Conservation (phyloP, 768 basidiomycete genomes). For the Mycena alexandri region DNA sequence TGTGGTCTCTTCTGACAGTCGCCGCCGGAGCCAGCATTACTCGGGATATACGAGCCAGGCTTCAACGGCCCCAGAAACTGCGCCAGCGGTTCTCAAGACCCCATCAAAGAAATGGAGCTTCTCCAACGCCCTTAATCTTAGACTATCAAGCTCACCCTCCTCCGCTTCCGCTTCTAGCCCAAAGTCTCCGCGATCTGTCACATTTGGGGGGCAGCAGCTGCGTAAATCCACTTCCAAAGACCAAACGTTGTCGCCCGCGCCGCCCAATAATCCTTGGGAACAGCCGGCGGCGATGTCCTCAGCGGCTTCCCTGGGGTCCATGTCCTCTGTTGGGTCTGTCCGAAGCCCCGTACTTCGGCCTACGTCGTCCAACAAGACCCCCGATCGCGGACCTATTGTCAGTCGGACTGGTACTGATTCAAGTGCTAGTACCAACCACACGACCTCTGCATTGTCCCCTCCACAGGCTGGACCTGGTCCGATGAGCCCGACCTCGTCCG, state of each 20-base stretch:
- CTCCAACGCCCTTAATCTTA: slow-evolving; percentile 86
- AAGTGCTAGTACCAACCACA: slow-evolving; percentile 77
- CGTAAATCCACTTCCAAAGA: slow-evolving; percentile 82
- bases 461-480: slow-evolving; percentile 72
- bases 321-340: slow-evolving; percentile 80
- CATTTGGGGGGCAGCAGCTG: slow-evolving; percentile 74
- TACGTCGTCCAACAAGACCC: slow-evolving; percentile 66
- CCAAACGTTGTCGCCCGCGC: slow-evolving; percentile 60
- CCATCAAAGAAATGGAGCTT: slow-evolving; percentile 99
- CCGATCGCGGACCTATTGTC: slow-evolving; percentile 65
- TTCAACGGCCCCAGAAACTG: slow-evolving; percentile 58
- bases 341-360: slow-evolving; percentile 61
- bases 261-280: slow-evolving; percentile 64
- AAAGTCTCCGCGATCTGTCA: slow-evolving; percentile 73
- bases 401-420: slow-evolving; percentile 84
- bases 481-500: slow-evolving; percentile 79
- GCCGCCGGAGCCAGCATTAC: slow-evolving; percentile 56
- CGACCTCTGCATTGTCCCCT: slow-evolving; percentile 66
- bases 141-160: slow-evolving; percentile 75
- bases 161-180: slow-evolving; percentile 61
- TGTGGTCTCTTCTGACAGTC: slow-evolving; percentile 46
- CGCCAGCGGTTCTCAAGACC: slow-evolving; percentile 70
- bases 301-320: slow-evolving; percentile 79
- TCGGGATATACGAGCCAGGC: slow-evolving; percentile 50
- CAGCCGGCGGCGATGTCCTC: slow-evolving; percentile 85